Percentiles rank a stretch among this genome's conserved stretches.
Conservation (phyloP, 495 filamentous ascomycete species). For the Penicillium chermesinum region DNA sequence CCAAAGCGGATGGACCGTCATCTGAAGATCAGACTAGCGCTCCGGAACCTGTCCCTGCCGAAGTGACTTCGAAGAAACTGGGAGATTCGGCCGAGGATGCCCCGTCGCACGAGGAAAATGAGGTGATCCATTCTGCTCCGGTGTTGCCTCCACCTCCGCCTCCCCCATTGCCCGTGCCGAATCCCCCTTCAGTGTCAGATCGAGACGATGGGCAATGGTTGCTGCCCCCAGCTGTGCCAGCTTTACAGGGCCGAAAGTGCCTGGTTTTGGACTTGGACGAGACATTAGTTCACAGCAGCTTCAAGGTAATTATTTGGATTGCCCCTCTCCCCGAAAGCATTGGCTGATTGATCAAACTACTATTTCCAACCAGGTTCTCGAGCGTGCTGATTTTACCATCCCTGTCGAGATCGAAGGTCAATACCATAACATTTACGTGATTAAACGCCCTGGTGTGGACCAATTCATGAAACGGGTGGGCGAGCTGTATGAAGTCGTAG, state of each 20-base stretch:
- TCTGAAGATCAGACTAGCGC: constrained; percentile 9
- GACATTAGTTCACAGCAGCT: constrained; percentile 98
- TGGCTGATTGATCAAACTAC: constrained; percentile 10
- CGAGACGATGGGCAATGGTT: constrained; percentile 61
- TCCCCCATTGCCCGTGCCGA: constrained; percentile 25
- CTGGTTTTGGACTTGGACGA: constrained; percentile 95
- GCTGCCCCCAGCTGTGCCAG: constrained; percentile 69
- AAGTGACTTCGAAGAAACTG: constrained; percentile 10
- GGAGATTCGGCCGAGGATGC: constrained; percentile 12
- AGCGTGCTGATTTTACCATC: constrained; percentile 98
- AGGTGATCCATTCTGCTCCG: constrained; percentile 15
- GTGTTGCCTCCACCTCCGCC: constrained; percentile 59
- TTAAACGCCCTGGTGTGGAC: constrained; percentile 95
- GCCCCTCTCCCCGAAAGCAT: background rate
- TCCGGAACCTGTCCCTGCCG: constrained; percentile 11
- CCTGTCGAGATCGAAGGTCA: constrained; percentile 98
- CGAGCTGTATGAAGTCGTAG: constrained; percentile 96
- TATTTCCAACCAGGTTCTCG: constrained; percentile 65
- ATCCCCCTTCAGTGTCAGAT: constrained; percentile 26
- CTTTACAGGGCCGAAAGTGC: constrained; percentile 83
- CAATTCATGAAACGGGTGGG: constrained; percentile 98
- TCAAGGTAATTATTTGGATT: constrained; percentile 82
- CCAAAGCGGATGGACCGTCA: constrained; percentile 8
- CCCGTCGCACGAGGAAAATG: constrained; percentile 26
- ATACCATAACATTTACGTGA: constrained; percentile 99